These are phyloP conservation scores for Plasmodium chabaudi DNA, from an alignment of 169 alveolate species.

Conservation along the genomic window DNA sequence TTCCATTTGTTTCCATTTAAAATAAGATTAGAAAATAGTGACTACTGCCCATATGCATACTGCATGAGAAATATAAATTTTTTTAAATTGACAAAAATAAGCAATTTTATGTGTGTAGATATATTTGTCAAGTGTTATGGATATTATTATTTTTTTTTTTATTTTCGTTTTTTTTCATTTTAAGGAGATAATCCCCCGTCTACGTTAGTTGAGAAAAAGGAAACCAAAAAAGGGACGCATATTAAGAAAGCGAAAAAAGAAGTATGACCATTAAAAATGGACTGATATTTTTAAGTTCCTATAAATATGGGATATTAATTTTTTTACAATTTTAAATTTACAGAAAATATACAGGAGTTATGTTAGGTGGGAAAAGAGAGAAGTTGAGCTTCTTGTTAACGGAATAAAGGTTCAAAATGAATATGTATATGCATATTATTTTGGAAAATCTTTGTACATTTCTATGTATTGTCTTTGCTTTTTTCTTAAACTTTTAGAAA, in stretches of 20 bases:
- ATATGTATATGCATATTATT: not conserved
- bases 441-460: too few relatives aligned
- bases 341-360: slow-evolving; percentile 28
- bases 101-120: too few relatives aligned
- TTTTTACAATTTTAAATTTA: not conserved
- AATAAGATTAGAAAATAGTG: too few relatives aligned
- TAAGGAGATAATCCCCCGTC: slow-evolving; percentile 2
- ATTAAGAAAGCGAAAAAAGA: slow-evolving; percentile 4
- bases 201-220: slow-evolving; percentile 1
- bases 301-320: not conserved
- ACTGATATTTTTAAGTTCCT: not conserved
- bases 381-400: slow-evolving; percentile 14
- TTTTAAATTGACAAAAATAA: not conserved
- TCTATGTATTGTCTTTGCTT: not conserved
- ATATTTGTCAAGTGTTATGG: too few relatives aligned
- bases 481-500: not conserved
- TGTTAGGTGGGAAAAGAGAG: slow-evolving; percentile 35
- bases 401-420: slow-evolving; percentile 33
- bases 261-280: too few relatives aligned
- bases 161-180: slow-evolving; percentile 10
- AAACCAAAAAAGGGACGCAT: not conserved
- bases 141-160: not conserved
- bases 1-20: too few relatives aligned
- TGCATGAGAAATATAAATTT: not conserved
- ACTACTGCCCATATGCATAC: too few relatives aligned